These are phyloP conservation scores for Lactarius deliciosus DNA, from an alignment of 768 basidiomycete species.

Conservation along the genomic window DNA sequence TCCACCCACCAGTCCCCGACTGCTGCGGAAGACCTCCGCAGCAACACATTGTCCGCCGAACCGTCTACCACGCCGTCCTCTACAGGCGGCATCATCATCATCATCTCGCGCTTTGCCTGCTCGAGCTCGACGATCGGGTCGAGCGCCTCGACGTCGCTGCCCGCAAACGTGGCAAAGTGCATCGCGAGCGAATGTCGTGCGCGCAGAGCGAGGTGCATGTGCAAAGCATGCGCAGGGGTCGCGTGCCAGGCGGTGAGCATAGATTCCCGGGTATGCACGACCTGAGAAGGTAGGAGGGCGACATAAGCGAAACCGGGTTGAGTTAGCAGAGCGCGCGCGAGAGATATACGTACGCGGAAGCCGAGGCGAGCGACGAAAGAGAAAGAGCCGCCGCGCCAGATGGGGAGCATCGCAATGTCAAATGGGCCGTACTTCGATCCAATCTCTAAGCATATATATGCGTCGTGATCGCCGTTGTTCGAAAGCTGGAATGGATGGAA, in stretches of 20 bases:
- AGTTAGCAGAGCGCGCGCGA: neutral
- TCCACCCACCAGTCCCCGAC: conserved; percentile 35
- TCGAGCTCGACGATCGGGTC: conserved; percentile 41
- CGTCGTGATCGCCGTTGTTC: neutral
- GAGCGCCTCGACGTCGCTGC: conserved; percentile 42
- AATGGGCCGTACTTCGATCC: conserved; percentile 42
- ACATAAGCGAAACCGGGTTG: neutral
- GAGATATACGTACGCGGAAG: conserved; percentile 36
- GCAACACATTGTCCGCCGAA: neutral
- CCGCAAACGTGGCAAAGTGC: conserved; percentile 48
- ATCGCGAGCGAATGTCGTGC: conserved; percentile 41
- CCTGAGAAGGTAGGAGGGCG: conserved; percentile 30
- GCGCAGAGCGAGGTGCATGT: conserved; percentile 40
- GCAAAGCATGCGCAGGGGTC: conserved; percentile 43
- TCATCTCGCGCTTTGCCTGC: conserved; percentile 39
- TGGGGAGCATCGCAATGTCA: conserved; percentile 44
- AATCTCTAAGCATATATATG: conserved; percentile 35
- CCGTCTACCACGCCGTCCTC: neutral
- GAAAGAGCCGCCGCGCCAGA: conserved; percentile 46
- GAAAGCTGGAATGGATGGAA: neutral
- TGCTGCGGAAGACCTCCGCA: neutral
- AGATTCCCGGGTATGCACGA: conserved; percentile 25
- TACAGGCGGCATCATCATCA: neutral
- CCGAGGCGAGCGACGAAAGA: conserved; percentile 41
- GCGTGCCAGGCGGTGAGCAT: conserved; percentile 41